Percentiles rank a stretch among this genome's conserved stretches.
These are phyloP conservation scores for Elaphomyces granulatus DNA, from an alignment of 495 filamentous ascomycete genomes.

Conservation along the genomic window DNA sequence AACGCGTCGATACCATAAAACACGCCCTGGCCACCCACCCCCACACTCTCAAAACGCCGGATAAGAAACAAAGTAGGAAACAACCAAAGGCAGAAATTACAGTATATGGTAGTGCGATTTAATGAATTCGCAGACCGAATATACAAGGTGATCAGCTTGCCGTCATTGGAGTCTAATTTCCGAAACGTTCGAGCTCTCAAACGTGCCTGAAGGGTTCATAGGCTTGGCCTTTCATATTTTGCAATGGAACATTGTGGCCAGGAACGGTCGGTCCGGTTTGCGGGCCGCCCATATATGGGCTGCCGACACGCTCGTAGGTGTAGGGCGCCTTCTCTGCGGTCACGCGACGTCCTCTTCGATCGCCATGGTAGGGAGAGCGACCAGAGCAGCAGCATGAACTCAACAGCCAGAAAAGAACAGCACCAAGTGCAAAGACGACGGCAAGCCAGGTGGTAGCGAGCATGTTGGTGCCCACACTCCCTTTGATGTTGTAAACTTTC, in stretches of 20 bases:
- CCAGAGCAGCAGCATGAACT: conserved; percentile 81
- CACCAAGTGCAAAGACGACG: conserved; percentile 56
- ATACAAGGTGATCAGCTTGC: too few relatives aligned
- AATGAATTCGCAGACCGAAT: too few relatives aligned
- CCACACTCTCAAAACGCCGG: too few relatives aligned
- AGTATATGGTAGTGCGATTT: too few relatives aligned
- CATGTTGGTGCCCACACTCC: conserved; percentile 50
- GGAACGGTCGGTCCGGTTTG: conserved; percentile 6
- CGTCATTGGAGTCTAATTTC: too few relatives aligned
- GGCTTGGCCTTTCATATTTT: conserved; percentile 13
- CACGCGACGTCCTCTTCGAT: conserved; percentile 15
- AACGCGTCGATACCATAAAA: too few relatives aligned
- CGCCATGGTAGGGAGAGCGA: conserved; percentile 32
- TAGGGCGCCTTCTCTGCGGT: conserved; percentile 37
- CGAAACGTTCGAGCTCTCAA: too few relatives aligned
- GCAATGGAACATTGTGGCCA: conserved; percentile 9
- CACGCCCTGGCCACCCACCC: too few relatives aligned
- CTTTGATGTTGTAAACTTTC: conserved; percentile 50
- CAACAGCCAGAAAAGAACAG: conserved; percentile 77
- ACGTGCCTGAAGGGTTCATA: conserved; percentile 36
- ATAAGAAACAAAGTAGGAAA: too few relatives aligned
- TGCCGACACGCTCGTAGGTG: conserved; percentile 35
- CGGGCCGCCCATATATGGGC: conserved; percentile 12
- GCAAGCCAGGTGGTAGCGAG: conserved; percentile 63
- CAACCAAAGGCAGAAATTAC: too few relatives aligned